Conservation (phyloP, 2,329 filamentous ascomycete genomes). For the Exserohilum turcica region DNA sequence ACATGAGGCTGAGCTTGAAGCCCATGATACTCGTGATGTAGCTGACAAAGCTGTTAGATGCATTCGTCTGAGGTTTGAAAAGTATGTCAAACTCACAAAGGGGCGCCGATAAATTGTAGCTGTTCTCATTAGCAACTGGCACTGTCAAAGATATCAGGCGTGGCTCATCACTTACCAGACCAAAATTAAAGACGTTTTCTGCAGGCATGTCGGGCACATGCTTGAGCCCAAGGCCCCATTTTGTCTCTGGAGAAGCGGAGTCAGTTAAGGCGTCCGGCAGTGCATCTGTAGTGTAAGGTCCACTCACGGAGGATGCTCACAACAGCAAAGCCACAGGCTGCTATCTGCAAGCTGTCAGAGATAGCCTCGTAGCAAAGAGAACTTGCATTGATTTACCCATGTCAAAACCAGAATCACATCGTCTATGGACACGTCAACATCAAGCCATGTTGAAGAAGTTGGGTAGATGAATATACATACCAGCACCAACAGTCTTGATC, state of each 20-base stretch:
- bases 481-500: conserved; percentile 19
- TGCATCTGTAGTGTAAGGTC: too few relatives aligned
- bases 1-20: conserved; percentile 22
- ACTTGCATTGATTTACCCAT: conserved; percentile 10
- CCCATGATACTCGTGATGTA: conserved; percentile 23
- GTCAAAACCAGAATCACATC: conserved; percentile 16
- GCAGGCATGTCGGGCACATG: conserved; percentile 16
- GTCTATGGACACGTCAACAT: conserved; percentile 9
- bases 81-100: conserved; percentile 13
- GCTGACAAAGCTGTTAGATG: conserved; percentile 2
- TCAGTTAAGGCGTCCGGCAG: not conserved
- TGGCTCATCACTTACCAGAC: conserved; percentile 6
- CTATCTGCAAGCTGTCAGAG: conserved; percentile 7
- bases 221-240: conserved; percentile 21
- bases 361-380: not conserved
- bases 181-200: conserved; percentile 21
- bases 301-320: conserved; percentile 19
- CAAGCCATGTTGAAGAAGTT: not conserved
- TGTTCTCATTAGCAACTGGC: conserved; percentile 4
- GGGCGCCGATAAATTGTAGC: conserved; percentile 25
- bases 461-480: conserved; percentile 1
- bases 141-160: not conserved
- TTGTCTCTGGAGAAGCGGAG: conserved; percentile 9
- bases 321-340: conserved; percentile 19
- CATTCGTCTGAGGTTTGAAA: not conserved